These are phyloP conservation scores for Bombardia bombarda DNA, from an alignment of 495 filamentous ascomycete species.

Conservation along the genomic window DNA sequence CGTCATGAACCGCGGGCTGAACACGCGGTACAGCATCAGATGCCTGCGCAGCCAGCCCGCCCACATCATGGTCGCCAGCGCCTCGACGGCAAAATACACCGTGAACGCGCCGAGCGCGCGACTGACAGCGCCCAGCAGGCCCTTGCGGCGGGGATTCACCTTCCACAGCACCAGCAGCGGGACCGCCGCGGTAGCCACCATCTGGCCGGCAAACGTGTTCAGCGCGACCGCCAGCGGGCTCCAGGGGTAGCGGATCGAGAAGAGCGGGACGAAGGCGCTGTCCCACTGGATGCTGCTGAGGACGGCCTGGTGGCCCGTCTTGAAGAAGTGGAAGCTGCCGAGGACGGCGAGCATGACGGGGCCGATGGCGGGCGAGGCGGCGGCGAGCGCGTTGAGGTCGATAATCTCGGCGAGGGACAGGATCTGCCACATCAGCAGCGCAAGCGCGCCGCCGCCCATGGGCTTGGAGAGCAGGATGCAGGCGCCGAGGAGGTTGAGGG, in stretches of 20 bases:
- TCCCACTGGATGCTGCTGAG: constrained; percentile 93
- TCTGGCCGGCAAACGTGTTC: constrained; percentile 86
- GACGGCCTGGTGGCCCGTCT: constrained; percentile 91
- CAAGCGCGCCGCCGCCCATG: constrained; percentile 82
- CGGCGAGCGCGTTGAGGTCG: constrained; percentile 61
- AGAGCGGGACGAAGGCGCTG: constrained; percentile 84
- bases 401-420: constrained; percentile 83
- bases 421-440: constrained; percentile 73
- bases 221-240: constrained; percentile 70
- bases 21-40: constrained; percentile 96
- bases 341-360: constrained; percentile 78
- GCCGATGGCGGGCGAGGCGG: constrained; percentile 63
- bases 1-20: constrained; percentile 82
- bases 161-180: constrained; percentile 88
- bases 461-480: constrained; percentile 84
- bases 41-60: constrained; percentile 80
- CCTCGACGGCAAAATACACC: constrained; percentile 72
- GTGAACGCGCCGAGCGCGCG: constrained; percentile 65
- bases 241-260: constrained; percentile 81
- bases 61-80: constrained; percentile 78
- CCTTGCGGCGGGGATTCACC: constrained; percentile 45
- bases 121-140: constrained; percentile 59
- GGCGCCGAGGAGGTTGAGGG: constrained; percentile 65
- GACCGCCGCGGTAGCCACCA: constrained; percentile 68
- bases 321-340: constrained; percentile 92